Evolutionary conservation across 83 land plant species (phyloP).

Genomic region (Picea mariana): DNA sequence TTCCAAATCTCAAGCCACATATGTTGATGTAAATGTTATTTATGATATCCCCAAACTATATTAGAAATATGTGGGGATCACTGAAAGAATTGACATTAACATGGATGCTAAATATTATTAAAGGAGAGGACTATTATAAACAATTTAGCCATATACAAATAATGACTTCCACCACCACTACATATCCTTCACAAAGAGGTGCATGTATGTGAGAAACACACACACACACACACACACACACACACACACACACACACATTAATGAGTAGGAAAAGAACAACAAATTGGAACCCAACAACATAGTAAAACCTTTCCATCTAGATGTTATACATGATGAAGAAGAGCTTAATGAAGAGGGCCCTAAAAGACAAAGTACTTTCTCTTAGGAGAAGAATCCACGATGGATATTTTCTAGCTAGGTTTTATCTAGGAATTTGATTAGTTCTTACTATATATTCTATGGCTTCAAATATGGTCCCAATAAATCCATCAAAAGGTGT

Average conservation of each 20-base stretch:
- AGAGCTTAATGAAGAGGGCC: constrained; percentile 76
- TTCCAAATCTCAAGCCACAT: no score
- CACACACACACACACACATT: no score
- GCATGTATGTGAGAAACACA: constrained; percentile 76
- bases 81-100: no score
- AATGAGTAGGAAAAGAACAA: constrained; percentile 61
- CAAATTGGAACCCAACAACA: constrained; percentile 71
- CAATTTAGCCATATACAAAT: constrained; percentile 76
- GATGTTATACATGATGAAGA: constrained; percentile 77
- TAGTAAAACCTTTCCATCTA: constrained; percentile 80
- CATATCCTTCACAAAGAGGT: constrained; percentile 82
- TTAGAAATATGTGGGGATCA: constrained; percentile 47
- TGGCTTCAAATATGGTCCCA: constrained; percentile 49
- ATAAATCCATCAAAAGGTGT: constrained; percentile 66
- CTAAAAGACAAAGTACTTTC: constrained; percentile 75
- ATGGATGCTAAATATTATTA: no score
- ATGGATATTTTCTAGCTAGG: constrained; percentile 60
- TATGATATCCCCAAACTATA: no score
- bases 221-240: constrained; percentile 68
- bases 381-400: constrained; percentile 62
- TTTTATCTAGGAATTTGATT: constrained; percentile 20
- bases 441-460: constrained; percentile 40
- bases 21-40: no score
- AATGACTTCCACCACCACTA: constrained; percentile 89
- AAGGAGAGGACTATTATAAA: background rate